phyloP scores from a whole-genome alignment of 164 flowering plant genomes.

The Buxus sempervirens region DNA sequence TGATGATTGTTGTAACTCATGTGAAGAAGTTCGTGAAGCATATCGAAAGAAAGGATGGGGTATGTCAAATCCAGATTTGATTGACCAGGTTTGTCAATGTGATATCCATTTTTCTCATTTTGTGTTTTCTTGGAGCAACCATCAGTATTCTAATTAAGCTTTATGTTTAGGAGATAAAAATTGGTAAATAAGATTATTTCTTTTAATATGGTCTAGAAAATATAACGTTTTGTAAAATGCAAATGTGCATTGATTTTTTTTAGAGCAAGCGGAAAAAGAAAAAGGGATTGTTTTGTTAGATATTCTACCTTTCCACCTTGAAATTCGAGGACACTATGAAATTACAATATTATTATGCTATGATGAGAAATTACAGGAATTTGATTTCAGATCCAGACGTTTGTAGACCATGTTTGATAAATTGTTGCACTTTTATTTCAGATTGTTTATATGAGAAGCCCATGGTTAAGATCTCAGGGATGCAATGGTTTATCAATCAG shows the following conservation, averaged over 20 bases:
- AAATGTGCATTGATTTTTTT: neutral
- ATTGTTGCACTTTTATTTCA: neutral
- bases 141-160: neutral
- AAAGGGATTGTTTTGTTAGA: neutral
- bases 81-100: conserved; percentile 68
- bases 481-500: no score
- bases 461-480: neutral
- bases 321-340: no score
- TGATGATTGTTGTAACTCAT: conserved; percentile 75
- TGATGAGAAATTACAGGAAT: neutral
- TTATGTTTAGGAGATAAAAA: neutral
- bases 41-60: conserved; percentile 88
- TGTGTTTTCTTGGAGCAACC: neutral
- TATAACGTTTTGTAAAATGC: neutral
- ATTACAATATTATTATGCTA: no score
- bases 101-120: neutral
- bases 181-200: neutral
- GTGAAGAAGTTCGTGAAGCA: conserved; percentile 94
- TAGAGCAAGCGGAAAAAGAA: neutral
- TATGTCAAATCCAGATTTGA: conserved; percentile 60
- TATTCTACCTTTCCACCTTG: neutral
- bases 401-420: neutral
- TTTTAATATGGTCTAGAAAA: no score
- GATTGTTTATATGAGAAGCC: neutral
- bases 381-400: neutral